These are phyloP conservation scores for Xenosphaeropsis pyriputrescens DNA, from an alignment of 2,329 filamentous ascomycete genomes.

Conservation along the genomic window DNA sequence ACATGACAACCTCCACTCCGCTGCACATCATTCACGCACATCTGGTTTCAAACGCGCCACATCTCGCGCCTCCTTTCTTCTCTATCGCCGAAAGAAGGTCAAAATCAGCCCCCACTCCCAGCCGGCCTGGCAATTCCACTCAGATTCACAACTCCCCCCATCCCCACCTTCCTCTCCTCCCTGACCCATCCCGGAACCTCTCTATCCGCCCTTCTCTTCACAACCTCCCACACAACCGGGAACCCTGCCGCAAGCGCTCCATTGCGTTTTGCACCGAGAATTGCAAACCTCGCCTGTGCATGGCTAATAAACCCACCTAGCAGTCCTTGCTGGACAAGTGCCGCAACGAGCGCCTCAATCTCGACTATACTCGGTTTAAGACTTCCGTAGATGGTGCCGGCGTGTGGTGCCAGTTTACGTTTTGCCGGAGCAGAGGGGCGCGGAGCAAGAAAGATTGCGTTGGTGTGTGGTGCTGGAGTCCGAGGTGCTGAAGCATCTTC, in stretches of 20 bases:
- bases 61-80: too few species aligned
- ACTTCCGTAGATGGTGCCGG: constrained; percentile 51
- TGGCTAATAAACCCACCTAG: constrained; percentile 78
- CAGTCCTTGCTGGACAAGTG: constrained; percentile 66
- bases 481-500: constrained; percentile 33
- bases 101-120: constrained; percentile 12
- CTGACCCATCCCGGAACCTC: constrained; percentile 67
- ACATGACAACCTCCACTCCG: too few species aligned
- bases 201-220: constrained; percentile 43
- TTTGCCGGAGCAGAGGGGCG: constrained; percentile 29
- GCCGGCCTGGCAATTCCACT: constrained; percentile 34
- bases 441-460: constrained; percentile 25
- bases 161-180: constrained; percentile 17
- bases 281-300: constrained; percentile 61
- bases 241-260: constrained; percentile 58
- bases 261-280: constrained; percentile 60
- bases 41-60: too few species aligned
- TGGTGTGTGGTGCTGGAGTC: constrained; percentile 23
- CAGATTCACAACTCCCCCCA: constrained; percentile 41
- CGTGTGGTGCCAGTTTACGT: constrained; percentile 35
- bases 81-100: too few species aligned
- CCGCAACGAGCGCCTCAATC: constrained; percentile 65
- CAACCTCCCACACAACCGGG: constrained; percentile 56
- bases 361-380: constrained; percentile 42
- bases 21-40: too few species aligned